These are phyloP conservation scores for Geopyxis carbonaria DNA, from an alignment of 495 filamentous ascomycete species.

Conservation along the genomic window DNA sequence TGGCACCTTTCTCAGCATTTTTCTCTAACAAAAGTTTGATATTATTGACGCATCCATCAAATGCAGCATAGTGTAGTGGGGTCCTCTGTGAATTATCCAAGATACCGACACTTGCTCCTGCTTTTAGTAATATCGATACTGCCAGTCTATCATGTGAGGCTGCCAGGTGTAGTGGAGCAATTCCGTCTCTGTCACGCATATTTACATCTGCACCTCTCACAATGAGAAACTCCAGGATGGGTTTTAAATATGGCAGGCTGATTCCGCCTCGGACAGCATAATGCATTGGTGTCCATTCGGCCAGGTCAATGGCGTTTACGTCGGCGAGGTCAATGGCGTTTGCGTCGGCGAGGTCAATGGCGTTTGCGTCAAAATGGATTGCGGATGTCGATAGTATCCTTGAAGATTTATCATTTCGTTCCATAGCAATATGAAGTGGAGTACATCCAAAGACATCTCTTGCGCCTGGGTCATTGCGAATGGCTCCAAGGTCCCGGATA, in stretches of 20 bases:
- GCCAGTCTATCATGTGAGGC: neutral
- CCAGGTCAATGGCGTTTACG: neutral
- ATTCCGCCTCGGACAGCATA: slow-evolving; percentile 1
- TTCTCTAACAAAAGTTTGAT: slow-evolving; percentile 49
- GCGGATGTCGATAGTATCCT: no score
- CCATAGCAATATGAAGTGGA: neutral
- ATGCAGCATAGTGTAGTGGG: slow-evolving; percentile 74
- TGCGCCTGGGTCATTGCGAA: no score
- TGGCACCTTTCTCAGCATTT: no score
- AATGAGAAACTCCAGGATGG: neutral
- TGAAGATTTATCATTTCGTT: no score
- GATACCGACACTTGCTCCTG: neutral
- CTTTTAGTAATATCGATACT: neutral
- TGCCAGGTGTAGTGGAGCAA: neutral
- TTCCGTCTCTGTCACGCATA: neutral
- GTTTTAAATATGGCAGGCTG: no score
- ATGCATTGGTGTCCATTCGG: neutral
- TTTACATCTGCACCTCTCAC: neutral
- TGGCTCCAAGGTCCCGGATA: no score
- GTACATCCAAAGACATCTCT: neutral
- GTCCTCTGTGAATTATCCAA: slow-evolving; percentile 28
- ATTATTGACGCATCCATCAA: slow-evolving; percentile 64
- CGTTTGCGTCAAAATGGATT: neutral
- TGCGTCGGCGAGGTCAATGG: neutral
- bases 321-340: neutral